Evolutionary conservation across 768 basidiomycete genomes (phyloP), one percentile per base, ranked within the genome.

Genomic region (Xerocomellus amylosporus): DNA sequence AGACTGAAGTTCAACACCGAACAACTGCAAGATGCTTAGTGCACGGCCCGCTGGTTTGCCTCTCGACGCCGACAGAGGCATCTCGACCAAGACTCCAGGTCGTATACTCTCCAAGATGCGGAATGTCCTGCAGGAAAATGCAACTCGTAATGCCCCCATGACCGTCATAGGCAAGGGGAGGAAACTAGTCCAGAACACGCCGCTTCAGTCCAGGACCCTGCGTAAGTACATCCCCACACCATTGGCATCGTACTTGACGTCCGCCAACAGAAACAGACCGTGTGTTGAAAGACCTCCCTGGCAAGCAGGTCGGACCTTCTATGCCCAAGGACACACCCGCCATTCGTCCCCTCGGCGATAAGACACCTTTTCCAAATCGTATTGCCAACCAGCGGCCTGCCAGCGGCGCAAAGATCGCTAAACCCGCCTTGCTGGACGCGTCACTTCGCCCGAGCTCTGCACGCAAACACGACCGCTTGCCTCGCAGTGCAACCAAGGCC

Each of bases 281-380:
- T 26, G 54, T 58, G 20, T 45, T 46, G 37, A 70, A 63, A 55
- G 60, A 61, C 33, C 50, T 14, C 28, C 54, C 54, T 22, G 64
- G 56, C 46, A 75, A 74, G 53, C 66, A 68, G 24, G 51, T 55
- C 8, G 63, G 65, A 45, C 51, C 57, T 51, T 71, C 55, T 8
- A 71, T 66, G 47, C 33, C 34, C 14, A 65, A 56, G 53, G 65
- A 59, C 38, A 60, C 70, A 3, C 56, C 59, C 19, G 58, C 62
- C 51, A 33, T 62, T 68, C 79, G 82, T 13, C 85, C 86, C 2
- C 74, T 91, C 8, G 77, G 76, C 24, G 88, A 91, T 72, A 90
- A 87, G 70, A 91, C 88, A 1, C 88, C 88, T 2, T 85, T 85
- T 60, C 82, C 83, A 4, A 90, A 90, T 65, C 84, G 87, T 36